Evolutionary conservation across 495 filamentous ascomycete genomes (phyloP), one percentile per base, ranked within the genome.

Genomic region (Aspergillus ostianus): DNA sequence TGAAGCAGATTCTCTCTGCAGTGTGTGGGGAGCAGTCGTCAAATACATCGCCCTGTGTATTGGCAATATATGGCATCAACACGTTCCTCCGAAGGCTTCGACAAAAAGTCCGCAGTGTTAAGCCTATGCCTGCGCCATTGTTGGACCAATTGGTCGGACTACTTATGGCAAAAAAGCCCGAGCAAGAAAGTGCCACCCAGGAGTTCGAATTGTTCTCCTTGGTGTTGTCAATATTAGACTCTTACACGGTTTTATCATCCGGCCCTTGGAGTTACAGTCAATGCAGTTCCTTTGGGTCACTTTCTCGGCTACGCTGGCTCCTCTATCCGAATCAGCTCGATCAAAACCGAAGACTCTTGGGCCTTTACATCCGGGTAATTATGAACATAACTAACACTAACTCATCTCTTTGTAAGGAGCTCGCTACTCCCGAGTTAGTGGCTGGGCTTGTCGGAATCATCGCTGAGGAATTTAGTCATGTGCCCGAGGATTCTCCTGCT

Each of bases 381-480:
- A 79, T 97, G 63, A 97, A 97, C 72, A 76, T 93, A 17, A 94
- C 92, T 17, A 97, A 97, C 74, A 90, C 90, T 64, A 90, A 89
- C 57, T 67, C 82, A 2, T 74, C 75, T 15, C 83, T 90, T 30
- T 91, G 89, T 55, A 80, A 85, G 26, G 65, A 79, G 26, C 89
- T 96, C 67, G 82, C 86, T 9, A 80, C 75, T 12, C 71, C 80
- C 15, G 78, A 78, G 0, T 68, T 90, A 53, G 71, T 92, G 23
- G 75, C 71, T 47, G 73, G 77, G n/a, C 67, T 93, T 9, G 77
- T 86, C 27, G 62, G 67, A 30, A 77, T 86, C n/a, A 65, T 81
- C 54, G 71, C 69, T 20, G 75, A 73, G 48, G 69, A 73, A 45
- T 79, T 79, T 47, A 48, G 60, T 17, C 61, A 73, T 23, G 59